A percentile compares a stretch with the other conserved stretches of the same genome.
These are phyloP conservation scores for Xylaria sp. DNA, from an alignment of 2,329 filamentous ascomycete species.

Conservation along the genomic window DNA sequence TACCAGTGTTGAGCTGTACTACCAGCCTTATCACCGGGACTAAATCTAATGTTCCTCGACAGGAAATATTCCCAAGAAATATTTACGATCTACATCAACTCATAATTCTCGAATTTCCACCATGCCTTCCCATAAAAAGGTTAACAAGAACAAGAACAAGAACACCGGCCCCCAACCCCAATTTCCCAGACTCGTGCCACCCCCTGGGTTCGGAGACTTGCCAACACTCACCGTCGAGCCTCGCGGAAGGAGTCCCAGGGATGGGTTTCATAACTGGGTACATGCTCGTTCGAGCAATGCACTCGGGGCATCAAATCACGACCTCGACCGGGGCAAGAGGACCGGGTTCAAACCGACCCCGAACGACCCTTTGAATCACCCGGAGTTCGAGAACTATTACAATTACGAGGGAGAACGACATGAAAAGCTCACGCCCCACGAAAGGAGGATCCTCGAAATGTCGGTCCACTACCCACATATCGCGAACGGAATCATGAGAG, in stretches of 20 bases:
- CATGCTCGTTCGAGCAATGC: neutral
- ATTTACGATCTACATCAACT: too few species aligned
- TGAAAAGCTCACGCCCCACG: neutral
- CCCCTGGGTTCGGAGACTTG: conserved; percentile 2
- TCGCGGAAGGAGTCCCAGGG: neutral
- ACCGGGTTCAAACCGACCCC: neutral
- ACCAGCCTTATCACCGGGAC: too few species aligned
- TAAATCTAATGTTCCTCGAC: too few species aligned
- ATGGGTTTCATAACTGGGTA: neutral
- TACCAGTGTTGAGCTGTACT: too few species aligned
- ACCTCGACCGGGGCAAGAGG: neutral
- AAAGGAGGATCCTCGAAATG: conserved; percentile 17
- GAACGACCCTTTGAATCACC: conserved; percentile 28
- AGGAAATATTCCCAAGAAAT: too few species aligned
- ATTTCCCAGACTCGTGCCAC: neutral
- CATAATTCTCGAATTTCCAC: too few species aligned
- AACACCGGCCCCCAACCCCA: too few species aligned
- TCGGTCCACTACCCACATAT: conserved; percentile 24
- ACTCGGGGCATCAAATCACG: neutral
- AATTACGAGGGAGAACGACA: conserved; percentile 15
- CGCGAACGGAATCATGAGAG: conserved; percentile 10
- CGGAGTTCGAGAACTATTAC: neutral
- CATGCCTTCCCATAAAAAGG: too few species aligned
- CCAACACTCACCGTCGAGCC: neutral
- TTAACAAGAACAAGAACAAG: too few species aligned